Evolutionary conservation across 352 stramenopile genomes (phyloP), one percentile per base, ranked within the genome.

Genomic region (Phytophthora pinifolia): DNA sequence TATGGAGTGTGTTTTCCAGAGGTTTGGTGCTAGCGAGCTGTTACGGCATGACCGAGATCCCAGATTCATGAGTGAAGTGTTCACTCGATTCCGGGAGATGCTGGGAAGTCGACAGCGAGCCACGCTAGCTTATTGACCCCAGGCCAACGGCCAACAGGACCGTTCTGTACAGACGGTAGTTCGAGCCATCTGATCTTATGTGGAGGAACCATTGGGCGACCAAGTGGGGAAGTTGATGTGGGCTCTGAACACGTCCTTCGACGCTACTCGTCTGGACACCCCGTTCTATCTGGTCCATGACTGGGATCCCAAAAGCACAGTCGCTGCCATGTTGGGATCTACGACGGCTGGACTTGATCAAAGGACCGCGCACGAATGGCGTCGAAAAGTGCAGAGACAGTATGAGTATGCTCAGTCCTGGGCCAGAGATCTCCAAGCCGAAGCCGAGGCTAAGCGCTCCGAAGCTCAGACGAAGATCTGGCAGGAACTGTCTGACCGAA

Each of bases 211-310:
- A 9, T 42, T 1, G 36, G 15, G 25, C 14, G 36, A 42, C 36
- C 36, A 42, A 22, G 36, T 42, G 7, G 36, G 25, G 36, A 42
- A 29, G 36, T 42, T 42, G 36, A 42, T 42, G 36, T 22, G 36
- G 15, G 36, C 36, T 2, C 14, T 42, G 36, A 42, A 42, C 5
- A 42, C 35, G 35, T 32, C 39, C 2, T 46, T 32, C 10, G 39
- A 46, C 4, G 6, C 38, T 3, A 45, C 38, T n/a, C n/a, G 38
- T 2, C 20, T 45, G 4, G 38, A 45, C 9, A 45, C 38, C 12
- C 38, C 38, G 38, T 25, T 25, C 20, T 25, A 25, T 3, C 3
- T 25, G 3, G 20, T 25, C 20, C 20, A 25, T 3, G 20, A 18
- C 8, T 45, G 38, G 38, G 38, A 45, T 15, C 9, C 38, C 8